Evolutionary conservation across 1,284 basidiomycete genomes (phyloP), one percentile per base, ranked within the genome.

Genomic region (Cutaneotrichosporon dermatis): DNA sequence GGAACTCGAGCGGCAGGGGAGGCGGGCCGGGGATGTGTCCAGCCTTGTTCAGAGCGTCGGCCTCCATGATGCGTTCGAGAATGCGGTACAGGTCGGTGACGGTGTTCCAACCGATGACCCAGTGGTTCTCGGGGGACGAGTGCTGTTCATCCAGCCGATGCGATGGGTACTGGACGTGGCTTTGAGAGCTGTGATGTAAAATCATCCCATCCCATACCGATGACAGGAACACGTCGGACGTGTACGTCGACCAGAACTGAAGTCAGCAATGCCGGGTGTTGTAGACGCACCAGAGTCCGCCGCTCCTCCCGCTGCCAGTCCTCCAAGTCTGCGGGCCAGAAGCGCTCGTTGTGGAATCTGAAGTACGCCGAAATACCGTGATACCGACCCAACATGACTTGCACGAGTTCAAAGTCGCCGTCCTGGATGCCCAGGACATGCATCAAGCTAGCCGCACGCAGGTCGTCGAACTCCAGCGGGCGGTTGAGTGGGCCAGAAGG

Each of bases 211-310:
- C 59, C 54, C 59, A 59, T 3, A 64, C 40, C 12, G 51, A 50
- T 9, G 59, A 52, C 7, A 49, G 43, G 51, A 60, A 64, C 15
- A 64, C 55, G 36, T 64, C 62, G 9, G 54, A 51, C 11, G 56
- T 64, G 55, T 64, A 64, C 4, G 54, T 59, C 16, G 59, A 61
- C 62, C 62, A 64, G 41, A 55, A 64, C 62, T 64, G 54, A n/a
- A 1, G 51, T 50, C n/a, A 56, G 48, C 37, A 25, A 25, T 25
- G 25, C 3, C 25, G 25, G 25, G 25, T 25, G 25, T 25, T 25
- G 25, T 25, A 12, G 13, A 25, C 58, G 6, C 36, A 61, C 62
- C 54, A 64, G 42, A 43, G 52, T 43, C n/a, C 62, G 55, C 34
- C 62, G 59, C 46, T 64, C 62, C 42, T 64, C 43, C 34, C 36